phyloP scores from a whole-genome alignment of 1,139 yeast genomes.

The Suhomyces maxii region DNA sequence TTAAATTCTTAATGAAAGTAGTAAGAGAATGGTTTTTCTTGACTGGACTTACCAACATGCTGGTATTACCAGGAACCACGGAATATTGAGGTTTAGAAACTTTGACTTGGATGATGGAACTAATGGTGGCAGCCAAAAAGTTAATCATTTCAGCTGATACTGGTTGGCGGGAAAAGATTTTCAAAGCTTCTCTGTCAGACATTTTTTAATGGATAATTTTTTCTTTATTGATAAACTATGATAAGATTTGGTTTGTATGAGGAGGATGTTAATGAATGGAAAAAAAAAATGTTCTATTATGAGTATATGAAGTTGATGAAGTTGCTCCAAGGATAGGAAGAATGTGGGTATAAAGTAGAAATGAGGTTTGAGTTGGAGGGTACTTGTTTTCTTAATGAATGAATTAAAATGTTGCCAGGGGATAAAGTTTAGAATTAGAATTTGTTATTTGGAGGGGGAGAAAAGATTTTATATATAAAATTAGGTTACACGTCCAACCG shows the following conservation, averaged over 20 bases:
- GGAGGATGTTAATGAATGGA: not conserved
- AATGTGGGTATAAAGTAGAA: no score
- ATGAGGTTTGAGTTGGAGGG: no score
- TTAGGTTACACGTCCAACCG: not conserved
- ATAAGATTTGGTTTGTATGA: not conserved
- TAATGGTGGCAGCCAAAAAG: constrained; percentile 77
- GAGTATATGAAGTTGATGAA: not conserved
- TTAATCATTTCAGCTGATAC: constrained; percentile 78
- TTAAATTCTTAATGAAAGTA: constrained; percentile 68
- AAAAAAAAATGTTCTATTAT: no score
- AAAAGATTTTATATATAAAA: no score
- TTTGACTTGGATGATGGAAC: constrained; percentile 68
- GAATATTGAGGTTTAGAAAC: constrained; percentile 23
- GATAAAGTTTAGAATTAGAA: not conserved
- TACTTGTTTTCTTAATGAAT: not conserved
- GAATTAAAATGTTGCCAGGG: not conserved
- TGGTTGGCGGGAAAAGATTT: constrained; percentile 71
- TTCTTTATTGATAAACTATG: no score
- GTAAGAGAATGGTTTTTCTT: constrained; percentile 39
- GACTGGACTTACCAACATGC: constrained; percentile 27
- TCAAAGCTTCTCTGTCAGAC: constrained; percentile 63
- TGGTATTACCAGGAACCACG: constrained; percentile 13
- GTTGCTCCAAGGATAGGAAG: not conserved
- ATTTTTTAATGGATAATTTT: constrained; percentile 15
- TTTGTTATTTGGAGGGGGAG: not conserved